Evolutionary conservation across 768 basidiomycete species (phyloP), one percentile per base, ranked within the genome.

Genomic region (Dacryopinax spathularia): DNA sequence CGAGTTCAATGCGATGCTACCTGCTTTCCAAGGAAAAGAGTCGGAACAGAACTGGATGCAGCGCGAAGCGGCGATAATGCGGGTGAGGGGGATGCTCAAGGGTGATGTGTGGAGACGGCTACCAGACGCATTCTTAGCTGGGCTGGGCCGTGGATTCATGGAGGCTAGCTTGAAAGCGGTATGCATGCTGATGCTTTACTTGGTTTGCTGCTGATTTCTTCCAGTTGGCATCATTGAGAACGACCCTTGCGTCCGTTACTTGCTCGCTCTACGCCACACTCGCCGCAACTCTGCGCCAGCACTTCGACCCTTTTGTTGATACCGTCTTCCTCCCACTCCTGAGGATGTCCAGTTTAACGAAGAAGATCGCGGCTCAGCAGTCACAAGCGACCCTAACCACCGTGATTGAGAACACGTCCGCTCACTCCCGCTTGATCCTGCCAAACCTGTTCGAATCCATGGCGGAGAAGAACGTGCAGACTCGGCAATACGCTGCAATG

Each of bases 21-120:
- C 88, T 62, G 76, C 80, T 33, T 98, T 63, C 1, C 66, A 92
- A 87, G 96, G 95, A n/a, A 95, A 84, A 75, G 95, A 99, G 76
- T 88, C 89, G 0, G 95, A 99, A 72, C 90, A 94, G 66, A 99
- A 99, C 69, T 99, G 95, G 95, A 79, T 82, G 41, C 76, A 79
- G 31, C 82, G 95, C 64, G 95, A 99, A 66, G 81, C 80, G 67
- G 80, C 87, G 10, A 79, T 94, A 65, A 78, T 82, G 41, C 81
- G 84, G 18, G 87, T 97, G 7, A 82, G 93, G 43, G 89, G 93
- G 18, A 91, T 96, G 89, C 75, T 97, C 63, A 87, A 85, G 70
- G 91, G 91, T 29, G 89, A 89, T 36, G 87, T 88, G 1, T 85
- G 89, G 72, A 72, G 77, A 33, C 82, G 88, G 63, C 92, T 85